Conservation (phyloP, 306 rosid species). For the Nissolia schottii region DNA sequence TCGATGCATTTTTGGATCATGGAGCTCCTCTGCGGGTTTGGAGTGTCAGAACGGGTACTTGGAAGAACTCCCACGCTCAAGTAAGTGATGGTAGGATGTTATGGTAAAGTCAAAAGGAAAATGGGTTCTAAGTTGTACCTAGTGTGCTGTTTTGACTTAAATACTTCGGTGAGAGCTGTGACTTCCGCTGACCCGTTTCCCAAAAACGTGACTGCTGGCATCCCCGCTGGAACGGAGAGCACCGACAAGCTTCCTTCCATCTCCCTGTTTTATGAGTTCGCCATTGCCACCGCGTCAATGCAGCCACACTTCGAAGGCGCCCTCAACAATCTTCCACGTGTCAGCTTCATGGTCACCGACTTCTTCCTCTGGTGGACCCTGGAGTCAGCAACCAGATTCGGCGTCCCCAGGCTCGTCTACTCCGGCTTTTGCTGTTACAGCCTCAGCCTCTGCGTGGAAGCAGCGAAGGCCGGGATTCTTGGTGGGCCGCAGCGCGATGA, state of each 20-base stretch:
- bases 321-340: not conserved
- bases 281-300: not conserved
- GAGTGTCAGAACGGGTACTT: too few species aligned
- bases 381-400: not conserved
- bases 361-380: slow-evolving; percentile 20
- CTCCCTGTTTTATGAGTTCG: not conserved
- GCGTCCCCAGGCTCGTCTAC: not conserved
- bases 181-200: slow-evolving; percentile 1
- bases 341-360: slow-evolving; percentile 22
- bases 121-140: too few species aligned
- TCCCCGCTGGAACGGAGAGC: slow-evolving; percentile 5
- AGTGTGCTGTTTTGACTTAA: too few species aligned
- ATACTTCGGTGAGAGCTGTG: too few species aligned
- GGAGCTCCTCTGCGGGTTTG: too few species aligned
- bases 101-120: too few species aligned
- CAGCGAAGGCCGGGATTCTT: not conserved
- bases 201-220: not conserved
- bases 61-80: too few species aligned
- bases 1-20: too few species aligned
- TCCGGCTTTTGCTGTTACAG: not conserved
- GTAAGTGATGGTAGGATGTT: too few species aligned
- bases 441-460: not conserved
- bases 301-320: not conserved
- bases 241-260: slow-evolving; percentile 20
- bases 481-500: not conserved